Conservation (phyloP, 306 rosid genomes). For the Pueraria montana region DNA sequence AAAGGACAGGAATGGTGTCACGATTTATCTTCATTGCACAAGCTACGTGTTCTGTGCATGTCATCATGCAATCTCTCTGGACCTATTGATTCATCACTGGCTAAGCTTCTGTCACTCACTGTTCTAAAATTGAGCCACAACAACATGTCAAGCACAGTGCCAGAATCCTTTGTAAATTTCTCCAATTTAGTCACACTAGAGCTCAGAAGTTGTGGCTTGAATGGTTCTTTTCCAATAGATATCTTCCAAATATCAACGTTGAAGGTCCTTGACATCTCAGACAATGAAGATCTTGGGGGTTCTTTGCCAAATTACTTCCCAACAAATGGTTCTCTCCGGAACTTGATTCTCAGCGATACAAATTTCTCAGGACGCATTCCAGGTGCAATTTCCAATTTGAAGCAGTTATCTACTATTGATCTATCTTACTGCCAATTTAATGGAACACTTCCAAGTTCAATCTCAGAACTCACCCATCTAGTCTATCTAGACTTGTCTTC, state of each 20-base stretch:
- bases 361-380: conserved; percentile 49
- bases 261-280: conserved; percentile 45
- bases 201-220: conserved; percentile 21
- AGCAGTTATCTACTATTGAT: conserved; percentile 41
- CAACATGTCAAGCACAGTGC: conserved; percentile 44
- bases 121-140: conserved; percentile 35
- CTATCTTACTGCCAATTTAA: conserved; percentile 46
- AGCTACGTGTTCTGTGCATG: conserved; percentile 51
- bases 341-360: conserved; percentile 21
- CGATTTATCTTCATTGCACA: conserved; percentile 27
- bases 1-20: conserved; percentile 56
- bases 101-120: conserved; percentile 36
- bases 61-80: conserved; percentile 51
- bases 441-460: conserved; percentile 45
- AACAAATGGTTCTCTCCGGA: conserved; percentile 3
- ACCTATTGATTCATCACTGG: conserved; percentile 50
- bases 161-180: conserved; percentile 39
- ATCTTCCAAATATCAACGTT: conserved; percentile 51
- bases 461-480: conserved; percentile 49
- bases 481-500: conserved; percentile 45
- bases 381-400: conserved; percentile 36
- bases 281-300: conserved; percentile 43
- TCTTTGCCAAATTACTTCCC: conserved; percentile 51
- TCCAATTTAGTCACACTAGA: conserved; percentile 40
- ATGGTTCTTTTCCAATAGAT: conserved; percentile 42